Conservation (phyloP, 2,329 filamentous ascomycete species). For the Colletotrichum sp. region DNA sequence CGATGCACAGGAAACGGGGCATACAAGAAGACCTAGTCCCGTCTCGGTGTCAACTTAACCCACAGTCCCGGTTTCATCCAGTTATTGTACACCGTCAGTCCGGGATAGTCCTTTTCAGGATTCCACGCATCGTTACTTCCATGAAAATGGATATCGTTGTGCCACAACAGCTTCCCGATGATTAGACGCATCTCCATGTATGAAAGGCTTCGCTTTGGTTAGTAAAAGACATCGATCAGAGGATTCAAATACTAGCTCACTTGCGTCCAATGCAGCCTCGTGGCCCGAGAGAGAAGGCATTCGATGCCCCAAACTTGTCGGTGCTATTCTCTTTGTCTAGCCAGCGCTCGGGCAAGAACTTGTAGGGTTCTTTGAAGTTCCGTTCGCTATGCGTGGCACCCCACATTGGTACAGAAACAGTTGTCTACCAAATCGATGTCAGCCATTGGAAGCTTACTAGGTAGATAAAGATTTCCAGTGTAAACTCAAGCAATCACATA, state of each 20-base stretch:
- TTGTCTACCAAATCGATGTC: neutral
- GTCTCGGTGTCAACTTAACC: neutral
- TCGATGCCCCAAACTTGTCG: neutral
- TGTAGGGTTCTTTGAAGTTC: slow-evolving; percentile 36
- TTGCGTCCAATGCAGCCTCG: neutral
- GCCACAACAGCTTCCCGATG: neutral
- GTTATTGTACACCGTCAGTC: neutral
- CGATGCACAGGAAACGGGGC: neutral
- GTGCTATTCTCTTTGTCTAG: neutral
- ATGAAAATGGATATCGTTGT: neutral
- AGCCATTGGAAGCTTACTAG: neutral
- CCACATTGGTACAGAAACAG: slow-evolving; percentile 10
- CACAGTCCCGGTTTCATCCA: neutral
- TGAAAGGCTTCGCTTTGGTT: neutral
- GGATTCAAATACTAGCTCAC: neutral
- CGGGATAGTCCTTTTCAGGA: neutral
- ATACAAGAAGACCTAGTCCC: neutral
- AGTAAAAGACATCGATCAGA: neutral
- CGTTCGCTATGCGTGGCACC: slow-evolving; percentile 2
- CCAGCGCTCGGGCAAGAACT: slow-evolving; percentile 26
- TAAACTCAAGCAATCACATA: neutral
- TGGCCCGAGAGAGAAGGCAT: neutral
- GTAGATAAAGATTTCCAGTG: neutral
- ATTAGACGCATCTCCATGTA: neutral
- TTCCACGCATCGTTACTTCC: neutral